A percentile compares a stretch with the other conserved stretches of the same genome.
phyloP scores from a whole-genome alignment of 257 asterid species.

The Penstemon davidsonii region DNA sequence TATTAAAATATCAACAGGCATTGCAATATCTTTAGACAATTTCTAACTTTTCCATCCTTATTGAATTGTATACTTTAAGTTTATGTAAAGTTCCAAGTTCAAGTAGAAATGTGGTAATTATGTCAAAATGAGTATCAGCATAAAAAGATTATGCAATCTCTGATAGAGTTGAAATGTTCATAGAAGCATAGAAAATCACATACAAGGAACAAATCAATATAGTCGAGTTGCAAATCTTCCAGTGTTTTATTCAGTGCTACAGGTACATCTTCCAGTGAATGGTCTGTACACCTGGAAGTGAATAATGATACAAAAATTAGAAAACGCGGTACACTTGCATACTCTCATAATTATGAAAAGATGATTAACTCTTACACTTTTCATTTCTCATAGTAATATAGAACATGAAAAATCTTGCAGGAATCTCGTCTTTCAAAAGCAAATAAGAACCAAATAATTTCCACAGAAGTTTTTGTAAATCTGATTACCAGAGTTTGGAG shows the following conservation, averaged over 20 bases:
- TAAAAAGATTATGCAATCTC: neutral
- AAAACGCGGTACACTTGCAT: no score
- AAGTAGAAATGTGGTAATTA: neutral
- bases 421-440: neutral
- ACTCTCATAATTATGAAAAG: no score
- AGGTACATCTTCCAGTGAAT: constrained; percentile 44
- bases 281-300: constrained; percentile 34
- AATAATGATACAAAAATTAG: no score
- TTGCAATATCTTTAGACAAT: neutral
- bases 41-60: neutral
- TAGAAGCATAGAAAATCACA: neutral
- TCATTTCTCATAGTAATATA: neutral
- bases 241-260: constrained; percentile 36
- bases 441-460: neutral
- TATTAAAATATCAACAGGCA: no score
- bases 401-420: neutral
- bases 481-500: constrained; percentile 82
- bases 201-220: constrained; percentile 42
- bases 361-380: neutral
- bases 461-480: neutral
- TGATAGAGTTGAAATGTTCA: neutral
- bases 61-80: neutral
- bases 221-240: constrained; percentile 38
- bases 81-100: neutral
- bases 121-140: neutral